Percentiles rank a stretch among this genome's conserved stretches.
Conservation (phyloP, 352 stramenopile genomes). For the Globisporangium paddicum region DNA sequence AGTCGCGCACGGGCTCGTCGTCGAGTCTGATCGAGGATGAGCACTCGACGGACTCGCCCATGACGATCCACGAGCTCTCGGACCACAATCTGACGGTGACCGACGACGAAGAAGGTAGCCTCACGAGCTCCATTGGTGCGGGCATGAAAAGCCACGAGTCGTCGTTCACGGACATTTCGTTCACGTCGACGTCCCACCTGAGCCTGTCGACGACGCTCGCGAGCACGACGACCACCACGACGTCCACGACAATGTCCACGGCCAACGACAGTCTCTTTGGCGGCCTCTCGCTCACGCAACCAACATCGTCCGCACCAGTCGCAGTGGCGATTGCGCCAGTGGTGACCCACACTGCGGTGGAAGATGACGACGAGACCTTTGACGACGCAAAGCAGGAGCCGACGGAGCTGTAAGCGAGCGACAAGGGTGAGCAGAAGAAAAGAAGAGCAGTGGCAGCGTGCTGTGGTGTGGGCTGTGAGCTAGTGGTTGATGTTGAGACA, state of each 20-base stretch:
- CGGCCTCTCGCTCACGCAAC: slow-evolving; percentile 10
- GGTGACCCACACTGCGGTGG: neutral
- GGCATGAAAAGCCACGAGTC: slow-evolving; percentile 9
- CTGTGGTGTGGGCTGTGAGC: neutral
- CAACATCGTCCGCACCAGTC: neutral
- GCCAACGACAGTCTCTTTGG: slow-evolving; percentile 12
- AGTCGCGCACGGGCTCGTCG: slow-evolving; percentile 13
- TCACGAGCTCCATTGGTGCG: neutral
- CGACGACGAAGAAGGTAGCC: slow-evolving; percentile 11
- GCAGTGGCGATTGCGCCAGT: neutral
- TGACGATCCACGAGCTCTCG: slow-evolving; percentile 52
- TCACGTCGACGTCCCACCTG: slow-evolving; percentile 8
- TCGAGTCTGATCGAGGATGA: slow-evolving; percentile 16
- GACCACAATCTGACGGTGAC: slow-evolving; percentile 20
- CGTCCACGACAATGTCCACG: neutral
- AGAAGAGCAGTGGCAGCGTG: neutral
- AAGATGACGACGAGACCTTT: slow-evolving; percentile 3
- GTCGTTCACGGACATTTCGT: slow-evolving; percentile 18
- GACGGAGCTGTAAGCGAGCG: neutral
- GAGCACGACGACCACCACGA: neutral
- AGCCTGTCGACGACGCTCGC: slow-evolving; percentile 1
- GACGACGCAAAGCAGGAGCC: slow-evolving; percentile 13
- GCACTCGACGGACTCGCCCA: slow-evolving; percentile 24
- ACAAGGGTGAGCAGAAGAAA: no score
- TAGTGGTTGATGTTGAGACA: slow-evolving; percentile 2